Conservation (phyloP, 768 basidiomycete genomes). For the Chalciporus piperatus region DNA sequence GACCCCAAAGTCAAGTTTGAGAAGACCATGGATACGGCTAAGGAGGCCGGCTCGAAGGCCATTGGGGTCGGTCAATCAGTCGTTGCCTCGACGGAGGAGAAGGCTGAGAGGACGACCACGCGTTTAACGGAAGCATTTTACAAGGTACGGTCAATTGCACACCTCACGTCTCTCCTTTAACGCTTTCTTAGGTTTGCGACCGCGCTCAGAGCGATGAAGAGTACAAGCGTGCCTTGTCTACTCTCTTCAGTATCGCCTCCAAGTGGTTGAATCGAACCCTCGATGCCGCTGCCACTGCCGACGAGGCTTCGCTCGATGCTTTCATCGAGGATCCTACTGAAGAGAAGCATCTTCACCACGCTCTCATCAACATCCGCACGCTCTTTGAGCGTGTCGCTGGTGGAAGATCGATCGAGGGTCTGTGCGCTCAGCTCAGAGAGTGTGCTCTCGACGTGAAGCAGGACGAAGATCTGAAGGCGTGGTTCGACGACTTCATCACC, state of each 20-base stretch:
- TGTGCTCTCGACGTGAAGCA: conserved; percentile 49
- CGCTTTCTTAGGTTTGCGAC: conserved; percentile 50
- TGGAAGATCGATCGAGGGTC: conserved; percentile 46
- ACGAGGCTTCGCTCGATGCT: conserved; percentile 45
- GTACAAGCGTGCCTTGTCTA: conserved; percentile 56
- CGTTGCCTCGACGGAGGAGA: conserved; percentile 41
- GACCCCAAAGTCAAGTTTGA: conserved; percentile 59
- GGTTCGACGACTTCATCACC: conserved; percentile 53
- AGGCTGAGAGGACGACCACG: conserved; percentile 38
- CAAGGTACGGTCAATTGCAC: conserved; percentile 36
- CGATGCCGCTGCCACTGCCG: conserved; percentile 46
- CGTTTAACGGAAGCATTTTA: conserved; percentile 52
- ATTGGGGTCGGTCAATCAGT: conserved; percentile 54
- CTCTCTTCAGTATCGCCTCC: conserved; percentile 53
- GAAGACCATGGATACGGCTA: conserved; percentile 64
- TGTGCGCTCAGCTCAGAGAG: conserved; percentile 40
- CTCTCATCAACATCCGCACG: conserved; percentile 38
- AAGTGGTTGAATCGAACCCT: conserved; percentile 55
- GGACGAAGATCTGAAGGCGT: conserved; percentile 51
- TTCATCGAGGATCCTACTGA: conserved; percentile 62
- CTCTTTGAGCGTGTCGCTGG: conserved; percentile 54
- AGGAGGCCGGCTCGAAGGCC: conserved; percentile 51
- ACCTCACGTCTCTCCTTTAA: too few species aligned
- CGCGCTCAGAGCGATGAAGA: conserved; percentile 60
- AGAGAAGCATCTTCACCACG: conserved; percentile 58